These are phyloP conservation scores for Suillus tomentosus DNA, from an alignment of 768 basidiomycete genomes.

Conservation along the genomic window DNA sequence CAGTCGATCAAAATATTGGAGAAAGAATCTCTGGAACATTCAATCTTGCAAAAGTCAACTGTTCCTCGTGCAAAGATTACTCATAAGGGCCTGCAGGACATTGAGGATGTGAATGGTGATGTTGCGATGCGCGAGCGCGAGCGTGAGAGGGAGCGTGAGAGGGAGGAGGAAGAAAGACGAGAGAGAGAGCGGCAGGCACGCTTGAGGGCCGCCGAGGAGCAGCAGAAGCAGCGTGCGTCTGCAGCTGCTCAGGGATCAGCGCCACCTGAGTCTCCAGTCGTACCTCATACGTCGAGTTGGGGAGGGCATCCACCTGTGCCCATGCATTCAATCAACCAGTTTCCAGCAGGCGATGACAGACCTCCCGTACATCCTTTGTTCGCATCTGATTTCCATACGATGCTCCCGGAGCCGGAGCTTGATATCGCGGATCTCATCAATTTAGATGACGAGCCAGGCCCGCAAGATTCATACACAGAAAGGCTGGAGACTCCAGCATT, in stretches of 20 bases:
- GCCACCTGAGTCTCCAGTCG: constrained; percentile 72
- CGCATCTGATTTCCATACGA: constrained; percentile 40
- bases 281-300: constrained; percentile 53
- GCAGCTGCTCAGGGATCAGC: constrained; percentile 54
- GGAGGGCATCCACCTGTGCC: constrained; percentile 63
- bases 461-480: constrained; percentile 35
- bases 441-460: constrained; percentile 61
- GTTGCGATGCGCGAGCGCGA: constrained; percentile 36
- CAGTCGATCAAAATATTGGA: constrained; percentile 81
- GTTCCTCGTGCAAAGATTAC: constrained; percentile 81
- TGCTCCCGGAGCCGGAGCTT: constrained; percentile 57
- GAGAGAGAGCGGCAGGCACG: constrained; percentile 72
- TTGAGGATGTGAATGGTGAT: constrained; percentile 76
- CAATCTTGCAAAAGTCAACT: constrained; percentile 72
- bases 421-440: constrained; percentile 78
- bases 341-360: constrained; percentile 30
- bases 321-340: constrained; percentile 29
- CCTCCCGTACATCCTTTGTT: constrained; percentile 38
- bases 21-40: constrained; percentile 81
- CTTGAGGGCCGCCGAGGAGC: constrained; percentile 47
- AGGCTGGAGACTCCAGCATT: constrained; percentile 20
- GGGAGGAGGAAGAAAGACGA: constrained; percentile 67
- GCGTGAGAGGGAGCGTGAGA: constrained; percentile 60
- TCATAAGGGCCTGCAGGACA: constrained; percentile 90
- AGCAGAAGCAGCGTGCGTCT: constrained; percentile 48